Conservation (phyloP, 2,329 filamentous ascomycete genomes). For the Fusarium penzigii region DNA sequence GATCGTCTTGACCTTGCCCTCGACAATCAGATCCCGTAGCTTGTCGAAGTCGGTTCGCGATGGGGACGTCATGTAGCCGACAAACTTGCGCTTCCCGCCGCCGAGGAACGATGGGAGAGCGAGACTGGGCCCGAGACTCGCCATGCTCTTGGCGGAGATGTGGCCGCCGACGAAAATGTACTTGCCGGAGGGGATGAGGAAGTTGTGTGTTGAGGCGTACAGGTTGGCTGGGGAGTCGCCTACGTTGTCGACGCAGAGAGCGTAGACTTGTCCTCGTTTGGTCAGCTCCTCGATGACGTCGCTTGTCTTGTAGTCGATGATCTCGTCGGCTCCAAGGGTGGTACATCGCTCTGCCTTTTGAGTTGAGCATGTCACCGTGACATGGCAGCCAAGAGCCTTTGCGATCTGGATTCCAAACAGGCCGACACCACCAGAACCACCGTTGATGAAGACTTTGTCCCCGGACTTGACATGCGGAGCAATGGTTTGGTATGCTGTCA, state of each 20-base stretch:
- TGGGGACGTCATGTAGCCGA: constrained; percentile 41
- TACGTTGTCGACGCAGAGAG: constrained; percentile 61
- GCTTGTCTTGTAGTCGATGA: constrained; percentile 60
- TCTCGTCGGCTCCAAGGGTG: constrained; percentile 62
- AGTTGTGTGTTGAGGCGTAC: constrained; percentile 53
- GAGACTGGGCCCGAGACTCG: constrained; percentile 27
- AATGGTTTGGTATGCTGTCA: constrained; percentile 52
- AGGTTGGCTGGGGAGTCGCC: constrained; percentile 49
- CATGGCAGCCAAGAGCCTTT: constrained; percentile 60
- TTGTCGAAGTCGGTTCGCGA: constrained; percentile 47
- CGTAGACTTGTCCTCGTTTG: constrained; percentile 48
- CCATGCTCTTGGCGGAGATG: constrained; percentile 27
- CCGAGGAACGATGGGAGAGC: constrained; percentile 38
- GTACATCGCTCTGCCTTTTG: constrained; percentile 59
- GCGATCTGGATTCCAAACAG: constrained; percentile 65
- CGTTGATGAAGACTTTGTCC: constrained; percentile 65
- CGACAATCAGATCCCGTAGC: constrained; percentile 55
- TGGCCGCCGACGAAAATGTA: constrained; percentile 54
- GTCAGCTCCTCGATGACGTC: constrained; percentile 51
- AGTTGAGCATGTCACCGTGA: constrained; percentile 62
- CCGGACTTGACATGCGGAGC: constrained; percentile 49
- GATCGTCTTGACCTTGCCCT: constrained; percentile 58
- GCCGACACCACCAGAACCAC: constrained; percentile 64
- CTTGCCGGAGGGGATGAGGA: constrained; percentile 47
- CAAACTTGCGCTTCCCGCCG: constrained; percentile 44